Percentiles rank a stretch among this genome's conserved stretches.
These are phyloP conservation scores for Yamadazyma kitorensis DNA, from an alignment of 805 yeast genomes.

Conservation along the genomic window DNA sequence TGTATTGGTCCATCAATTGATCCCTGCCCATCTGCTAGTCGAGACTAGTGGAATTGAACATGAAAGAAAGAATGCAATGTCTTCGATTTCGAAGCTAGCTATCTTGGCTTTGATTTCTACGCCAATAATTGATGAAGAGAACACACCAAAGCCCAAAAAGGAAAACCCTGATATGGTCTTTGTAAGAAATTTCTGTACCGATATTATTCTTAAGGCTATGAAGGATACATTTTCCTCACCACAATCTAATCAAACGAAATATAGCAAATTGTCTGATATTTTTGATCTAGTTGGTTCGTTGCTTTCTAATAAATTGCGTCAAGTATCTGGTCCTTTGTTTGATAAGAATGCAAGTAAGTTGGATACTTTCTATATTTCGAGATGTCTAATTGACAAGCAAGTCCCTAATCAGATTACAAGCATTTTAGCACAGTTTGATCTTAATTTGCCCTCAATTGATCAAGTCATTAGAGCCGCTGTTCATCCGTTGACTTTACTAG, in stretches of 20 bases:
- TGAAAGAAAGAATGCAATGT: conserved; percentile 54
- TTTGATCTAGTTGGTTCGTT: conserved; percentile 47
- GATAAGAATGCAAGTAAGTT: conserved; percentile 48
- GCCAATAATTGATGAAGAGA: conserved; percentile 48
- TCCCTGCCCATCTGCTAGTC: conserved; percentile 51
- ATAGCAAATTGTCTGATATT: conserved; percentile 53
- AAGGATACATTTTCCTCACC: conserved; percentile 42
- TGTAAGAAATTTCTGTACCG: conserved; percentile 71
- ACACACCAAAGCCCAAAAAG: conserved; percentile 42
- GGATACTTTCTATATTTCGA: conserved; percentile 65
- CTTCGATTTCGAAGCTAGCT: conserved; percentile 60
- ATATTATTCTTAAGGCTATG: conserved; percentile 59
- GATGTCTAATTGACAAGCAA: conserved; percentile 65
- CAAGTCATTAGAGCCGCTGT: conserved; percentile 57
- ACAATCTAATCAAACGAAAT: conserved; percentile 16
- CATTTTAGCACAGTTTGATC: conserved; percentile 63
- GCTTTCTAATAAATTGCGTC: conserved; percentile 41
- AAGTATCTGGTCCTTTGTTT: conserved; percentile 41
- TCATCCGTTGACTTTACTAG: conserved; percentile 55
- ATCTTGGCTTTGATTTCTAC: conserved; percentile 63
- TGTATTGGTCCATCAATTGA: conserved; percentile 69
- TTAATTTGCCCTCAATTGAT: conserved; percentile 67
- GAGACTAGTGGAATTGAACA: conserved; percentile 36
- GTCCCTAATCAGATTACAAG: conserved; percentile 56
- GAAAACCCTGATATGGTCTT: conserved; percentile 70